Conservation (phyloP, 1,284 basidiomycete genomes). For the Apiotrichum laibachii region DNA sequence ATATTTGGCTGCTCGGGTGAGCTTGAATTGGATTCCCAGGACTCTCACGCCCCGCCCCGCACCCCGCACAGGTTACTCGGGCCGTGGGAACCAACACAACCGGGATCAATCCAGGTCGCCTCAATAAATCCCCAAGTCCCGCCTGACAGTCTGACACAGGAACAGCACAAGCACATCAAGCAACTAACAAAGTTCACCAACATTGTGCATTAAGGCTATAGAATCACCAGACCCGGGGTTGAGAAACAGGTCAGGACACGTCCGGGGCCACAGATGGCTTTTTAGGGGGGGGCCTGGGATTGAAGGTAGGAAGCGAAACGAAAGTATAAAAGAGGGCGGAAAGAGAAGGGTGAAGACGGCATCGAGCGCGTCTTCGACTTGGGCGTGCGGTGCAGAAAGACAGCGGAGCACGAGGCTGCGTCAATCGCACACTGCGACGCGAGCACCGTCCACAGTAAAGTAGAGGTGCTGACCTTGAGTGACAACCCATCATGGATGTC, state of each 20-base stretch:
- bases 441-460: background rate
- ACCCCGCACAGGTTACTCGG: too few relatives aligned
- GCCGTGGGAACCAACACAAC: too few relatives aligned
- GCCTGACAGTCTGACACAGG: background rate
- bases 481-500: constrained; percentile 14
- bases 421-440: background rate
- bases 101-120: background rate
- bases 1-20: too few relatives aligned
- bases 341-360: background rate
- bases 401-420: background rate
- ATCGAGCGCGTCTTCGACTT: background rate
- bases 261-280: background rate
- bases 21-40: too few relatives aligned
- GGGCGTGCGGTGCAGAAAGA: background rate
- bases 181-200: background rate
- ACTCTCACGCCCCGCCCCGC: too few relatives aligned
- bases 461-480: constrained; percentile 1
- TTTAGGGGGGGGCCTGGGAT: constrained; percentile 5
- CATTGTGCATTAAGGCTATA: constrained; percentile 1
- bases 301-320: constrained; percentile 8
- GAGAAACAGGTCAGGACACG: background rate
- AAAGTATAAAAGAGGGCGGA: background rate
- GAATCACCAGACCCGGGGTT: constrained; percentile 1
- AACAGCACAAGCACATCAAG: too few relatives aligned
- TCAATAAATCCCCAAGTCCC: background rate